Base-by-base conservation (phyloP, 2,329 filamentous ascomycete genomes). In the Alternaria gansuensis region DNA sequence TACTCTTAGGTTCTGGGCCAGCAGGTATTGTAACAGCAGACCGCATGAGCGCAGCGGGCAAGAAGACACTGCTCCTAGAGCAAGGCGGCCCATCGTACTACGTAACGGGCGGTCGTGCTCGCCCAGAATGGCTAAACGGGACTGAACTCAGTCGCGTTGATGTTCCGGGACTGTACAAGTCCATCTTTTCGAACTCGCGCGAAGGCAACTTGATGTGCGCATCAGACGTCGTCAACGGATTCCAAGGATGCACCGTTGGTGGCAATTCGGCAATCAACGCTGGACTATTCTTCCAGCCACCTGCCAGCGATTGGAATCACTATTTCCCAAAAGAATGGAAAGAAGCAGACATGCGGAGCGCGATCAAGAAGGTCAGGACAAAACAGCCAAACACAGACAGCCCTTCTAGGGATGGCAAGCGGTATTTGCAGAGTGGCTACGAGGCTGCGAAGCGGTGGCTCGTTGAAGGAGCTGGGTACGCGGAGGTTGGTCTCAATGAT, bases 261-360 rank as follows among this genome's bases (percentile, higher is more conserved):
- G 83, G 83, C 8, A 81, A 79, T 56, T 83, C 80, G 45, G 82
- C 83, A 9, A 83, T 85, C 70, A 85, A 85, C 54, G 83, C 83
- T 5, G 83, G 83, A 8, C 68, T 85, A 1, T 85, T 80, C 68
- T 84, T 85, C 60, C 79, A 85, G 59, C 83, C 83, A 5, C 83
- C 83, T 0, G 79, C 81, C 1, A 81, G 80, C 1, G 83, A 85
- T 61, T 85, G 81, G 77, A 81, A 85, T 64, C 69, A 78, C 7
- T 84, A 82, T 49, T 81, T 81, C 51, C 82, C 82, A 0, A 60
- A 70, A 0, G 82, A 81, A 13, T 86, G 84, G 84, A 84, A 83
- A 67, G 82, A 78, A 43, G 69, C 67, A 1, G 83, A 85, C 57
- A 80, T 86, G 63, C 63, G 77, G 41, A 67, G 66, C n/a, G 82